Evolutionary conservation across 768 basidiomycete genomes (phyloP).

Genomic region (Exsudoporus frostii): DNA sequence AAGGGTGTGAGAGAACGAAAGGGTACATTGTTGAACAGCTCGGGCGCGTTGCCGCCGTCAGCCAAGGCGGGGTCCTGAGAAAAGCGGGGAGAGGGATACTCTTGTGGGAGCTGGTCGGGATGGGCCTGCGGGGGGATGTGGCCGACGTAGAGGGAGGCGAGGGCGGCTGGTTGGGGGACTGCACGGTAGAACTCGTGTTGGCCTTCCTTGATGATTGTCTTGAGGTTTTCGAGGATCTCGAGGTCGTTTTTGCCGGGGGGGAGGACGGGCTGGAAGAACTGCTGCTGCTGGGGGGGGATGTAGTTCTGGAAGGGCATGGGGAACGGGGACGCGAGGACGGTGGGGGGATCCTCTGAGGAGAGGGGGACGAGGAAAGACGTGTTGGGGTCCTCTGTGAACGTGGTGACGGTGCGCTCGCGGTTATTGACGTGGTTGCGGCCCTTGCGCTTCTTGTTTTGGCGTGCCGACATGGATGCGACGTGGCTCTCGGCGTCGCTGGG

Average conservation of each 20-base stretch:
- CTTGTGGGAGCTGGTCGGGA: slow-evolving; percentile 34
- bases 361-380: slow-evolving; percentile 51
- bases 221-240: slow-evolving; percentile 72
- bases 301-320: slow-evolving; percentile 37
- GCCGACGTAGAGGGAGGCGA: slow-evolving; percentile 65
- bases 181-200: slow-evolving; percentile 74
- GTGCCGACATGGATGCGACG: slow-evolving; percentile 45
- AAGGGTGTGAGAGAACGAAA: slow-evolving; percentile 11
- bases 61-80: slow-evolving; percentile 6
- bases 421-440: slow-evolving; percentile 49
- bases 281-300: slow-evolving; percentile 29
- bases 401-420: slow-evolving; percentile 68
- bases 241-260: slow-evolving; percentile 64
- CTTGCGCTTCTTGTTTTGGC: slow-evolving; percentile 64
- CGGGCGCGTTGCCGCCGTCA: slow-evolving; percentile 11
- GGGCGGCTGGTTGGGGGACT: slow-evolving; percentile 58
- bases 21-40: slow-evolving; percentile 35
- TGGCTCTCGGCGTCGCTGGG: background rate
- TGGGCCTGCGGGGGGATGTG: slow-evolving; percentile 33
- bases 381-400: slow-evolving; percentile 58
- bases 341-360: slow-evolving; percentile 48
- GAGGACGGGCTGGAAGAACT: slow-evolving; percentile 30
- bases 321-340: slow-evolving; percentile 38
- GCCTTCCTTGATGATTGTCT: slow-evolving; percentile 63
- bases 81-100: slow-evolving; percentile 9